Evolutionary conservation across 495 filamentous ascomycete genomes (phyloP), one percentile per base, ranked within the genome.

Genomic region (Tuber borchii): DNA sequence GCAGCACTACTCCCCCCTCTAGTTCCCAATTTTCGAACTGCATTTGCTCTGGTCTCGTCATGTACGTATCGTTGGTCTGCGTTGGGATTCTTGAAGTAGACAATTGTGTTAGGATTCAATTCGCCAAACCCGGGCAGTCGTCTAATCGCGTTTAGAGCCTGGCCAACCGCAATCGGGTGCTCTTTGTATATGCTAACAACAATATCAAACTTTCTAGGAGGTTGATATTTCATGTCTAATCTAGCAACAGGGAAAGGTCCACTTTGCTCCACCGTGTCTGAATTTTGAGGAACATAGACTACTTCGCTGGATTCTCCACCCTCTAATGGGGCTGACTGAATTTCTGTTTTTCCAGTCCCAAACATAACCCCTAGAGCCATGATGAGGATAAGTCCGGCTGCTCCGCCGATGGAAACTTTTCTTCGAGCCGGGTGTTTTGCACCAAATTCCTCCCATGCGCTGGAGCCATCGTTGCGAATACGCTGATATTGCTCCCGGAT

Each of bases 361-460:
- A 79, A 79, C 31, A 79, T 71, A 26, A 61, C 45, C 48, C 87
- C 87, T 48, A 97, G 85, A 20, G 91, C 82, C n/a, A 97, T 81
- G 83, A 95, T 86, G 80, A 97, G 87, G 69, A 90, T 79, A 72
- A 91, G 81, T 45, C 93, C 75, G 34, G 91, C 84, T 34, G 83
- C 76, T 45, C 86, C 89, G 74, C 95, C 87, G 79, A 94, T 86
- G 71, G 94, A 83, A 44, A 93, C 84, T 85, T 93, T 93, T 85
- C 94, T 91, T 80, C 91, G 85, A 69, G 89, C 88, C 45, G 95
- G 95, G 74, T 89, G 89, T 61, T 85, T 87, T 72, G 87, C 88
- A 73, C 95, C 93, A 80, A 95, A 97, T 79, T 97, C 93, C 72
- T 92, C 90, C 94, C 94, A 97, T 61, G 84, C 83, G n/a, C 69